Evolutionary conservation across 1,284 basidiomycete species (phyloP).

Genomic region (Athelia sp.): DNA sequence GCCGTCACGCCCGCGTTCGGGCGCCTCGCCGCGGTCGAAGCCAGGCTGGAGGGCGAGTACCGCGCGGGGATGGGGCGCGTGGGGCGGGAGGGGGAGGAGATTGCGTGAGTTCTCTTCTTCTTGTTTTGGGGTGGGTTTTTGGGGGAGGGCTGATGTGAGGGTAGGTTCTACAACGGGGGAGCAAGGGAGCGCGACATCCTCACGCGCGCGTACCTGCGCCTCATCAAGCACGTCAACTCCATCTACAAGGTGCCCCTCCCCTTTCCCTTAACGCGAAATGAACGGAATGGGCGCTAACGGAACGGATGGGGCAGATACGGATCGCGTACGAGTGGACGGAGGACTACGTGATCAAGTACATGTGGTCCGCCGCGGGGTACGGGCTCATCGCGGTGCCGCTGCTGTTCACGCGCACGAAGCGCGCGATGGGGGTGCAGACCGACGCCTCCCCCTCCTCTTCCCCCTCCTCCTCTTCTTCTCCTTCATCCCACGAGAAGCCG

Average conservation of each 20-base stretch:
- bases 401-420: conserved; percentile 52
- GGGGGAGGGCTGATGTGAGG: conserved; percentile 3
- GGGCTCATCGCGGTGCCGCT: conserved; percentile 86
- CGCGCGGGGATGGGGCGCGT: conserved; percentile 84
- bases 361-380: conserved; percentile 91
- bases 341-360: conserved; percentile 91
- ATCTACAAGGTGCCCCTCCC: conserved; percentile 73
- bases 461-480: no score
- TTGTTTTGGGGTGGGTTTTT: no score
- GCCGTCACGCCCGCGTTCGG: conserved; percentile 94
- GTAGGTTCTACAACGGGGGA: conserved; percentile 90
- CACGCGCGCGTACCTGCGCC: conserved; percentile 70
- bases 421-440: conserved; percentile 40
- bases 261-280: no score
- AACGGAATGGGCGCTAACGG: no score
- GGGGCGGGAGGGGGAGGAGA: conserved; percentile 88
- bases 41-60: conserved; percentile 87
- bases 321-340: conserved; percentile 89
- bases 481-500: conserved; percentile 5
- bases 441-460: no score
- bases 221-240: conserved; percentile 87
- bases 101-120: conserved; percentile 58
- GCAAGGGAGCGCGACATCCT: conserved; percentile 82
- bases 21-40: conserved; percentile 85
- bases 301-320: conserved; percentile 45